Base-by-base conservation (phyloP, 305 asterid genomes). In the Fraxinus sp. region DNA sequence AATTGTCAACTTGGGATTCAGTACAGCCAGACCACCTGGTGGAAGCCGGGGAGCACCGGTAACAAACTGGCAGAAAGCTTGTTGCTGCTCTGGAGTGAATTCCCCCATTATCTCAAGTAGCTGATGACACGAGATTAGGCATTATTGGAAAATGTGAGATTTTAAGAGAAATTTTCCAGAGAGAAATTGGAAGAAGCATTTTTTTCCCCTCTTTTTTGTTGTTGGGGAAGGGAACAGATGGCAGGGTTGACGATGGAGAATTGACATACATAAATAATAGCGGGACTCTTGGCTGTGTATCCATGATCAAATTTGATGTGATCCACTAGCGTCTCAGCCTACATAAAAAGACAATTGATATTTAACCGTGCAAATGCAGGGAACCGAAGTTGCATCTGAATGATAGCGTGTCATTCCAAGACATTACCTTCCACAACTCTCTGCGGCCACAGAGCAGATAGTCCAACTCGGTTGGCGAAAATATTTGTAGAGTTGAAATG, bases 281-380 rank as follows among this genome's bases (percentile, higher is more conserved):
- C 97, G 75, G 97, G 98, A 88, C 99, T 97, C 90, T 93, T 97
- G 57, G 98, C 93, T 72, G 97, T 97, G 85, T 95, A 97, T 82
- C 99, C 99, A 87, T 97, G 99, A 89, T 97, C 99, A 76, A 97
- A 97, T 86, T 93, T 97, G 84, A 97, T 95, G 89, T 97, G 97
- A 87, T 95, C 98, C 37, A 86, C 98, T 33, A 97, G 93, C 1
- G 97, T 86, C 22, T 95, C 97, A 3, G 98, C 97, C 99, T 97
- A 90, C 90, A 92, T 46, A 30, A 62, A 73, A 75, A 81, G 81
- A 77, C 20, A 66, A 83, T 0, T 6, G 11, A 37, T 0, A 81
- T 84, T 36, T 86, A 84, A 64, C 33, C 81, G 74, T 14, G 20
- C 16, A 79, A 84, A 84, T 7, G 79, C 71, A 82, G 71, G 75